Base-by-base conservation (phyloP, 176 grass and related monocot genomes). In the Raddia guianensis region DNA sequence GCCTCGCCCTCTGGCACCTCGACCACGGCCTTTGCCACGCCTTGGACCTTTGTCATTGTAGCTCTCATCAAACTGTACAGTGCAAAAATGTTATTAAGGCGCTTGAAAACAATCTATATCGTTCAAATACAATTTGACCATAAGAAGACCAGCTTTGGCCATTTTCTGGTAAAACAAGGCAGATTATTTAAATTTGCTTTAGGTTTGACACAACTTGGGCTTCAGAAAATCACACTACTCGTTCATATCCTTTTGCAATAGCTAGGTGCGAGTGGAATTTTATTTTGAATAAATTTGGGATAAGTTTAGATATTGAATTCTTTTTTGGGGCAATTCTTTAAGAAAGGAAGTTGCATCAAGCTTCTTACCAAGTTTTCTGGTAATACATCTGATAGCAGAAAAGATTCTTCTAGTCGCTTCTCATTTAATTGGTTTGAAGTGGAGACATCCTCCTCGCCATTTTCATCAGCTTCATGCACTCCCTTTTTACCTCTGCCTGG, bases 361-460 rank as follows among this genome's bases (percentile, higher is more conserved):
- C 42, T 44, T 72, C 83, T 91, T 83, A 95, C 95, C 83, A 87
- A 76, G 63, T 83, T 79, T 18, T 95, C 95, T 35, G 91, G 86
- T 46, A 88, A 87, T 61, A 68, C 52, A 66, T 93, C 92, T 54
- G 88, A 85, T 27, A 65, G 50, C 79, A 75, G 79, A 85, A 79
- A 77, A 4, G 83, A 75, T 71, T 79, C 88, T 66, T 95, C 90
- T 56, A 86, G 18, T 50, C 76, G 83, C 56, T 91, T 95, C 66
- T 98, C 95, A 64, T 89, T 91, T 68, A 86, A 87, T 53, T 83
- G 90, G 79, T 86, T 87, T 52, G 86, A 92, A 61, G 85, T 92
- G 49, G 90, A 93, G 66, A 86, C 86, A 84, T 93, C 90, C 6
- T 91, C 94, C 66, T 98, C 95, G 8, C 90, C 72, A 43, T 89